Evolutionary conservation across 331 rosid species (phyloP), one percentile per base, ranked within the genome.

Genomic region (Arachis monticola): DNA sequence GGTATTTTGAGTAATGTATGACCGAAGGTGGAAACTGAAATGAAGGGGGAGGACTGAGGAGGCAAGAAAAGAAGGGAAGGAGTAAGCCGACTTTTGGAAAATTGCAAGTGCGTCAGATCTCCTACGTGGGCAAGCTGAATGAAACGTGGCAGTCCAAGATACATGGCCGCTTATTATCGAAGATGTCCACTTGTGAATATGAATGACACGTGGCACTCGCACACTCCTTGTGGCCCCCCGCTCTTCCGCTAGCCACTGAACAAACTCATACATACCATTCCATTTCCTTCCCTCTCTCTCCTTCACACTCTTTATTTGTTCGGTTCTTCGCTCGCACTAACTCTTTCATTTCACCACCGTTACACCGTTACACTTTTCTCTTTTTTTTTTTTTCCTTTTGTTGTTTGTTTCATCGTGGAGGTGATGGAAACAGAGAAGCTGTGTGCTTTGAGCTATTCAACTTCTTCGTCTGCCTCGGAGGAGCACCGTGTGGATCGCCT

Each of bases 131-230:
- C 52, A 30, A 50, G 61, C 17, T 5, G 0, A 1, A 3, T 22
- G 70, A 83, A 60, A 89, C 96, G 96, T 88, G 97, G 90, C 94
- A 17, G 12, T 8, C 78, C 5, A 40, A 75, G 80, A 93, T 87
- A 88, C 82, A 83, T 65, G 75, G 88, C 53, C 64, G 75, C 80
- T 78, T 64, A 64, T 66, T 60, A 27, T 76, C 73, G 30, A 60
- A 65, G 70, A 70, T 77, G 87, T 85, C 82, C 74, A 11, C 35
- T 61, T 44, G 67, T 87, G 87, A 85, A 72, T 31, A 83, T 85
- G 83, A 76, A 10, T 22, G 85, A 88, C 96, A 92, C 85, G 85
- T 87, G 96, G 79, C 97, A 76, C 1, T 14, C 78, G 0, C 47
- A 45, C 47, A 70, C 84, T 0, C 4, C 7, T 79, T 64, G 13